These are phyloP conservation scores for Rhizopogon rudus DNA, from an alignment of 768 basidiomycete genomes.

Conservation along the genomic window DNA sequence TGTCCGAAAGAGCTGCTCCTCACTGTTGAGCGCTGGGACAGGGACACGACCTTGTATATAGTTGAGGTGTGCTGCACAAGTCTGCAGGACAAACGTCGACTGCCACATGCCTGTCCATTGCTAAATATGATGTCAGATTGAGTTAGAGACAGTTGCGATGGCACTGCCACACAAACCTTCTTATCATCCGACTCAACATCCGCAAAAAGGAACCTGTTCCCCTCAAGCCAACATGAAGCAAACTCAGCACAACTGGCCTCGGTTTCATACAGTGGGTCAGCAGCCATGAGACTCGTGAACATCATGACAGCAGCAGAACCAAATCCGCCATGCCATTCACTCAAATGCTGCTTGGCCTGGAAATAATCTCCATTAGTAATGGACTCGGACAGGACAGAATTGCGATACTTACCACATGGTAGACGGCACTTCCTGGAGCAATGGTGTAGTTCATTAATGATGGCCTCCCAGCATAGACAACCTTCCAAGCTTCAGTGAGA, in stretches of 20 bases:
- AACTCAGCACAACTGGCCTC: neutral
- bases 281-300: neutral
- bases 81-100: neutral
- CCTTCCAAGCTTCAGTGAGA: neutral
- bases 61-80: slow-evolving; percentile 1
- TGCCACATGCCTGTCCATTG: slow-evolving; percentile 8
- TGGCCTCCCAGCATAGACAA: neutral
- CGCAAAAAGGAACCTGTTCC: neutral
- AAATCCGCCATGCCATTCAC: neutral
- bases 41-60: slow-evolving; percentile 3
- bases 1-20: neutral
- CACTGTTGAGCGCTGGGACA: neutral
- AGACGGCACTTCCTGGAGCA: neutral
- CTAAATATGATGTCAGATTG: slow-evolving; percentile 1
- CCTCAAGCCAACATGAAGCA: neutral
- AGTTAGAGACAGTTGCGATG: neutral
- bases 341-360: neutral
- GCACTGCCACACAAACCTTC: neutral
- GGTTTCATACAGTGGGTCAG: neutral
- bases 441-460: neutral
- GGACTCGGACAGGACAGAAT: too few relatives aligned
- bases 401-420: neutral
- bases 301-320: neutral
- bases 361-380: too few relatives aligned
- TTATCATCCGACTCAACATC: neutral